Conservation (phyloP, 352 stramenopile species). For the Pythium sukuiense region DNA sequence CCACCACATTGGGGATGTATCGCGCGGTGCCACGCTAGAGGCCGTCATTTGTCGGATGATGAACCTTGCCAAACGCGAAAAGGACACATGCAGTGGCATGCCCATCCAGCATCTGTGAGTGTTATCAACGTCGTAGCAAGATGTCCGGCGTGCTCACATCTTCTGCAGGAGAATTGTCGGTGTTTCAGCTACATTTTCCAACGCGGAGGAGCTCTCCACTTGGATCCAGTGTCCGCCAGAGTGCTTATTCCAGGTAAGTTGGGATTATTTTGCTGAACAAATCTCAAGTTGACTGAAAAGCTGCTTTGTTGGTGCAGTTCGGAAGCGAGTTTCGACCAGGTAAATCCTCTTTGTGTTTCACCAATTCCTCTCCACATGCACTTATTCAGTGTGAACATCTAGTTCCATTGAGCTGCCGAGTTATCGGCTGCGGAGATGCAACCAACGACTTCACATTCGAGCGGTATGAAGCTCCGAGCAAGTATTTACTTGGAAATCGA, state of each 20-base stretch:
- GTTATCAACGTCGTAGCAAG: too few species aligned
- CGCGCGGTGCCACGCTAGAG: constrained; percentile 33
- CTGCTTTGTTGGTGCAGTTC: constrained; percentile 30
- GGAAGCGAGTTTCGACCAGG: constrained; percentile 43
- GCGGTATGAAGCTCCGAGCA: constrained; percentile 17
- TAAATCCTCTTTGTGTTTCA: constrained; percentile 8
- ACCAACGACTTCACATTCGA: constrained; percentile 41
- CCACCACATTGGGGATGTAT: constrained; percentile 42
- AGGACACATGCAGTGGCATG: constrained; percentile 4
- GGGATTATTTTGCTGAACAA: too few species aligned
- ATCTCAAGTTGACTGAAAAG: not conserved
- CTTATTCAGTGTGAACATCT: not conserved
- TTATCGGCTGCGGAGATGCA: constrained; percentile 31
- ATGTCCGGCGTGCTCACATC: not conserved
- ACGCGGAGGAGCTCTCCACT: constrained; percentile 29
- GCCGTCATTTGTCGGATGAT: constrained; percentile 42
- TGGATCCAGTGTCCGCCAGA: constrained; percentile 34
- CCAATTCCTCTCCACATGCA: not conserved
- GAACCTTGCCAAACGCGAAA: constrained; percentile 25
- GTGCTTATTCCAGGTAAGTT: constrained; percentile 16
- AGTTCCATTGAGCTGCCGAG: constrained; percentile 35
- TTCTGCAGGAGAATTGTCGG: constrained; percentile 37
- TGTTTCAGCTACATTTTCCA: constrained; percentile 41
- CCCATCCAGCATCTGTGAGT: constrained; percentile 32
- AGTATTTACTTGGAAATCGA: too few species aligned